Evolutionary conservation across 345 rosid species (phyloP), one percentile per base, ranked within the genome.

Genomic region (Anacardium occidentale): DNA sequence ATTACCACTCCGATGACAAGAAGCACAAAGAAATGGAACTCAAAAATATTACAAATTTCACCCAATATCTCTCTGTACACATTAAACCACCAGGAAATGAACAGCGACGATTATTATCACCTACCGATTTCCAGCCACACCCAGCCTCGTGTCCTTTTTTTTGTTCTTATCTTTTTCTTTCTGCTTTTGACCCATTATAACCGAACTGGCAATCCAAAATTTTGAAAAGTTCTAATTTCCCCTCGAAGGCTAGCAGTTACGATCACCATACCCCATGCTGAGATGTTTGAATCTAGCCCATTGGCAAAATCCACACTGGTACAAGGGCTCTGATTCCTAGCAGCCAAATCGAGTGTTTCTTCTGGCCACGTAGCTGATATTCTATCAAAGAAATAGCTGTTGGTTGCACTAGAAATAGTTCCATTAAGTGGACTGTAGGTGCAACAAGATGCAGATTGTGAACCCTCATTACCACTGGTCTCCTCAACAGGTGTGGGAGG

Each of bases 291-390:
- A 79, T 73, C 86, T 68, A 69, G 44, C 56, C 83, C 87, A 26
- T 73, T 81, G 47, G 85, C 75, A 45, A 85, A 26, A 79, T 95
- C 98, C 26, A 85, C 29, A 68, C 92, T 86, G 51, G 74, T 72
- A 32, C 65, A 62, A 21, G 88, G 88, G 62, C 89, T 92, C 66
- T 83, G 79, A 68, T 75, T 79, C 79, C 84, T 85, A 44, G 85
- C 71, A 2, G 87, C 81, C 75, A 70, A 32, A 32, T 74, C 51
- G 32, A 91, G 90, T 55, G 85, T 92, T 78, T 92, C 99, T 79
- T 88, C 99, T 0, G 98, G 98, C 96, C 97, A 92, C 3, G 99
- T 92, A 37, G 92, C 89, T 2, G 96, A 91, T 62, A 91, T 87
- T 78, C 98, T 89, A 75, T 95, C 94, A 64, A 91, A 90, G 80